These are phyloP conservation scores for Backusella westeae DNA, from an alignment of 192 early-diverging fungal species.

Conservation along the genomic window DNA sequence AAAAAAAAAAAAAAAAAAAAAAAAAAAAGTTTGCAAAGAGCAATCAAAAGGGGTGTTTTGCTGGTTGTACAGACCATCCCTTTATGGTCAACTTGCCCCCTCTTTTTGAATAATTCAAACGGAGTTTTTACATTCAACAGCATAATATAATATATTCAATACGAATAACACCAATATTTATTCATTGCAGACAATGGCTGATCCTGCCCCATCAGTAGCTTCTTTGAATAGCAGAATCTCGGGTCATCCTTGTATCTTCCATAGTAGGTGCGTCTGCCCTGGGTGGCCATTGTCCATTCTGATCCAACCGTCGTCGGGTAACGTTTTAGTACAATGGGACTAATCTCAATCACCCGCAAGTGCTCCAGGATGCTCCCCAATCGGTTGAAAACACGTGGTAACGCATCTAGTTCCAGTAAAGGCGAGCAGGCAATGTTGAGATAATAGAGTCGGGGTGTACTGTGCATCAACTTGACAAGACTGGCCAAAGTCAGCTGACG, in stretches of 20 bases:
- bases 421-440: slow-evolving; percentile 6
- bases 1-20: neutral
- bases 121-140: slow-evolving; percentile 5
- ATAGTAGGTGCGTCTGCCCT: slow-evolving; percentile 7
- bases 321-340: neutral
- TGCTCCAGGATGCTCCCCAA: neutral
- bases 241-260: neutral
- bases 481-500: neutral
- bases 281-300: neutral
- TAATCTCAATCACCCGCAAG: slow-evolving; percentile 12
- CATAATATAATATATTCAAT: neutral
- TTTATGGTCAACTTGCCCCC: neutral
- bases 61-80: neutral
- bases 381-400: slow-evolving; percentile 6
- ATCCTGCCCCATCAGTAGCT: neutral
- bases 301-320: neutral
- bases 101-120: neutral
- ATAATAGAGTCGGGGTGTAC: slow-evolving; percentile 3
- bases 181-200: slow-evolving; percentile 4
- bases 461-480: neutral
- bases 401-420: neutral
- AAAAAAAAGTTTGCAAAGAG: neutral
- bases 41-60: neutral
- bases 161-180: slow-evolving; percentile 18
- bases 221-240: neutral